Base-by-base conservation (phyloP, 257 asterid genomes). In the Cordia subcordata region DNA sequence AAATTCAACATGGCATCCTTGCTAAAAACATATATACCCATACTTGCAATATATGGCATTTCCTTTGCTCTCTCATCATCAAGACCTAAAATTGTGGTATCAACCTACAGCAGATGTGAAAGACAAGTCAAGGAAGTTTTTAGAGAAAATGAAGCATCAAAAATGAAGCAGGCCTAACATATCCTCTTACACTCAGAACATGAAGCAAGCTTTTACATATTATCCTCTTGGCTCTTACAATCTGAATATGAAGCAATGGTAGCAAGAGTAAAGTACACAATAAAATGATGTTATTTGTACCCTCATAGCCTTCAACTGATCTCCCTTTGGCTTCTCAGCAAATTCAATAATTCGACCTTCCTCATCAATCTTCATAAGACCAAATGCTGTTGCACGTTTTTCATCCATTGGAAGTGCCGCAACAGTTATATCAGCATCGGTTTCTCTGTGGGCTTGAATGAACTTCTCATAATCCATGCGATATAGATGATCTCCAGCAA, bases 401-500 rank as follows among this genome's bases (percentile, higher is more conserved):
- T 79, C 90, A 64, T 79, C 90, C 90, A 82, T 80, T 32, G 90
- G 90, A 49, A 82, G 68, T 19, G 90, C 90, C 0, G 90, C 90
- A 45, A 80, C 90, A 57, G 90, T 83, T 52, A 83, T 82, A 65
- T 83, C 90, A 59, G 90, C 90, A 53, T 80, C 84, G 5, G 84
- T 75, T 80, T 80, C 86, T 73, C 86, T 66, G 60, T 80, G 87
- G 17, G 87, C 85, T 77, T 72, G 84, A 64, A 83, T 63, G 55
- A 80, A 83, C 72, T 73, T 83, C 72, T 80, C 87, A 27, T 80
- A 82, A 72, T 82, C 86, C 86, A 79, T 82, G 16, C 89, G 70
- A 40, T 82, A 82, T 57, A 82, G 64, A 64, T 80, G 86, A 66
- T 80, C 86, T 44, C 90, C 90, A 27, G 90, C 86, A 70, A 82